These are phyloP conservation scores for Candida chilensis DNA, from an alignment of 805 yeast species.

Conservation along the genomic window DNA sequence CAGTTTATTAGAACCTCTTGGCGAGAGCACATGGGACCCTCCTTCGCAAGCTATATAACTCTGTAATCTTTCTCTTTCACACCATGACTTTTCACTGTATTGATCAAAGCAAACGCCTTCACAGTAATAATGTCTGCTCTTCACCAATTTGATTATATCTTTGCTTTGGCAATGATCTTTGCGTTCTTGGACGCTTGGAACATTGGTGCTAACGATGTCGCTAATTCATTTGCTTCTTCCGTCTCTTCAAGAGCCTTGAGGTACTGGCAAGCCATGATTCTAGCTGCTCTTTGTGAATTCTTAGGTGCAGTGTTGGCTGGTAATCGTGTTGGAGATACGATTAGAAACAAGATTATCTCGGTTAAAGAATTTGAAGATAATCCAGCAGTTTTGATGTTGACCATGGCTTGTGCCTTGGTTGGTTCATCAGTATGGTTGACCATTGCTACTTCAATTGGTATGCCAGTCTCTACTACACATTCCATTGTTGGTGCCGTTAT, in stretches of 20 bases:
- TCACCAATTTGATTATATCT: slow-evolving; percentile 58
- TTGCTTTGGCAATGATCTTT: slow-evolving; percentile 60
- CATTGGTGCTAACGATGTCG: slow-evolving; percentile 77
- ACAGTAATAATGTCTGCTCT: too few species aligned
- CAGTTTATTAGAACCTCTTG: too few species aligned
- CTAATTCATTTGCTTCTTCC: slow-evolving; percentile 73
- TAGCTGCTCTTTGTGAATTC: slow-evolving; percentile 66
- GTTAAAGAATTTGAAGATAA: slow-evolving; percentile 34
- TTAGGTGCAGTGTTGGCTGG: slow-evolving; percentile 71
- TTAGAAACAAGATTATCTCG: slow-evolving; percentile 55
- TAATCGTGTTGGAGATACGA: slow-evolving; percentile 65
- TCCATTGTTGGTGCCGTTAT: slow-evolving; percentile 70
- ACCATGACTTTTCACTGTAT: too few species aligned
- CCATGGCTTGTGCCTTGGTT: slow-evolving; percentile 67
- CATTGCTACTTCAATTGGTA: slow-evolving; percentile 57
- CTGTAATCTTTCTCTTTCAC: too few species aligned
- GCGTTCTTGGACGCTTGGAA: slow-evolving; percentile 75
- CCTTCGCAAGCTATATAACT: too few species aligned
- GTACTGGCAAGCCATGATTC: slow-evolving; percentile 69
- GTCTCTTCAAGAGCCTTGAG: slow-evolving; percentile 61
- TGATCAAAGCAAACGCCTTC: too few species aligned
- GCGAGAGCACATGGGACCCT: too few species aligned
- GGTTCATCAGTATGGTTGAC: slow-evolving; percentile 69
- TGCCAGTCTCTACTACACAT: slow-evolving; percentile 81
- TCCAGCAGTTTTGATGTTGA: slow-evolving; percentile 67